Percentiles rank a stretch among this genome's conserved stretches.
Evolutionary conservation across 2,329 filamentous ascomycete species (phyloP).

Genomic region (Didymella keratinophila): DNA sequence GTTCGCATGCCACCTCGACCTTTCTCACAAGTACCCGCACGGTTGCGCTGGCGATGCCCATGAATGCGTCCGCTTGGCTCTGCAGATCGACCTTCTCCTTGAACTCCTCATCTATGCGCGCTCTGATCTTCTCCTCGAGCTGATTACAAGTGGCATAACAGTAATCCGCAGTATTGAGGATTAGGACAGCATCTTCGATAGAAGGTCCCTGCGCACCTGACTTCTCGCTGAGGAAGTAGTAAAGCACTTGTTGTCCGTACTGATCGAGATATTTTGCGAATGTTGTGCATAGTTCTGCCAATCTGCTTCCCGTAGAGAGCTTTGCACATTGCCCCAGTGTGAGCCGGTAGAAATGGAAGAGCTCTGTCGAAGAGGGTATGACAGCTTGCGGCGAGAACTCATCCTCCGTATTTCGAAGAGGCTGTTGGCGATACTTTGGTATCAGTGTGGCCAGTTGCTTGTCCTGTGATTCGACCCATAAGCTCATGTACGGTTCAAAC

Average conservation of each 20-base stretch:
- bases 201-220: conserved; percentile 63
- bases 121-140: conserved; percentile 92
- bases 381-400: conserved; percentile 92
- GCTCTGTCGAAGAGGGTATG: conserved; percentile 90
- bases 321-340: conserved; percentile 95
- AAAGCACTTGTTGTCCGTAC: conserved; percentile 90
- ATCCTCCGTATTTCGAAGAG: conserved; percentile 81
- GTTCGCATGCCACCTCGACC: conserved; percentile 83
- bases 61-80: conserved; percentile 91
- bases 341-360: conserved; percentile 96
- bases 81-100: conserved; percentile 81
- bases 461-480: conserved; percentile 98
- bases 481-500: conserved; percentile 94
- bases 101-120: conserved; percentile 82
- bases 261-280: conserved; percentile 94
- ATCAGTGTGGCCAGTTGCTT: conserved; percentile 84
- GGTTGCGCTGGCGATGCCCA: conserved; percentile 89
- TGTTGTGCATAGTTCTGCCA: conserved; percentile 84
- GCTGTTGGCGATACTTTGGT: conserved; percentile 84
- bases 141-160: conserved; percentile 94
- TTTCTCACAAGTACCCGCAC: conserved; percentile 84
- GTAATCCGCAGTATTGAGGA: conserved; percentile 96
- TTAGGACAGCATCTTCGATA: conserved; percentile 80
- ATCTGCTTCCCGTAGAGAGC: conserved; percentile 85
- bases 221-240: conserved; percentile 72